A percentile compares a stretch with the other conserved stretches of the same genome.
These are phyloP conservation scores for Sophora flavescens DNA, from an alignment of 306 rosid genomes.

Conservation along the genomic window DNA sequence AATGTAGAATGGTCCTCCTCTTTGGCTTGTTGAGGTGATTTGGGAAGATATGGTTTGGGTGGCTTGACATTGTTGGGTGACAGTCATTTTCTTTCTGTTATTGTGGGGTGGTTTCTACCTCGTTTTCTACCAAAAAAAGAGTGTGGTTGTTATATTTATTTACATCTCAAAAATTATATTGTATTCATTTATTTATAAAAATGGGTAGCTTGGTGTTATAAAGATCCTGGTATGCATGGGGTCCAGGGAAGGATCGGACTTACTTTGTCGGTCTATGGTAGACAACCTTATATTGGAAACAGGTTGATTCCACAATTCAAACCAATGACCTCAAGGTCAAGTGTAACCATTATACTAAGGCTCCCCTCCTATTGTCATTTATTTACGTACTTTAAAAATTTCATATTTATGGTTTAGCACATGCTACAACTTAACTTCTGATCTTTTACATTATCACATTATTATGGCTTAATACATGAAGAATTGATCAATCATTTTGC, in stretches of 20 bases:
- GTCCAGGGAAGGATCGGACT: background rate
- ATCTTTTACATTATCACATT: slow-evolving; percentile 10
- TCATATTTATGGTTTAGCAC: background rate
- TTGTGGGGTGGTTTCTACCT: background rate
- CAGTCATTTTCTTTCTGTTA: background rate
- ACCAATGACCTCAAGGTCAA: background rate
- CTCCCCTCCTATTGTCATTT: background rate
- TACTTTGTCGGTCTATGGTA: background rate
- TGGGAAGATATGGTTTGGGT: no score
- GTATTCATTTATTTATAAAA: background rate
- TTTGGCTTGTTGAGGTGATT: no score
- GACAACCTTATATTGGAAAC: background rate
- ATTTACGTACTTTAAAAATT: slow-evolving; percentile 3
- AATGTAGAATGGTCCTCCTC: background rate
- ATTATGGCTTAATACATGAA: slow-evolving; percentile 7
- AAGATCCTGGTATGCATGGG: background rate
- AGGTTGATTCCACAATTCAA: background rate
- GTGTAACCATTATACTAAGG: background rate
- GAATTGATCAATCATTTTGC: slow-evolving; percentile 5
- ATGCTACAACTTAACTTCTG: slow-evolving; percentile 28
- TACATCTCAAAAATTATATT: background rate
- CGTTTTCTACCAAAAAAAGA: background rate
- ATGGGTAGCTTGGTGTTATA: background rate
- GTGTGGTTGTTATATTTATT: slow-evolving; percentile 28
- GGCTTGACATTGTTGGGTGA: background rate